Conservation (phyloP, 2,329 filamentous ascomycete species). For the Diaporthe longicolla region DNA sequence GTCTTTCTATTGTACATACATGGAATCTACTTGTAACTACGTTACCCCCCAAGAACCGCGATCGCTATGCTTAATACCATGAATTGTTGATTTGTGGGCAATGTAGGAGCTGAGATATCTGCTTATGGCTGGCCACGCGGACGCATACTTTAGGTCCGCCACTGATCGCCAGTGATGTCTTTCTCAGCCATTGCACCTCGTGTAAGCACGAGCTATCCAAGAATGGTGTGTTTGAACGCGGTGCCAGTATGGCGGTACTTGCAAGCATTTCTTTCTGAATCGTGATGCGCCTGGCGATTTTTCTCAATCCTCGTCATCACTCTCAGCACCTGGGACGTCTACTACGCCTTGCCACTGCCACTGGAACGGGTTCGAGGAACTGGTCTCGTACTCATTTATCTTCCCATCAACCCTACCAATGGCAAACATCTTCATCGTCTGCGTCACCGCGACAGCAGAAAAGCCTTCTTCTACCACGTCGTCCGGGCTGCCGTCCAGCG, state of each 20-base stretch:
- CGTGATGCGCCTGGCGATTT: neutral
- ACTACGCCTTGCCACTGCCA: constrained; percentile 38
- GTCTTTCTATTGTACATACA: constrained; percentile 25
- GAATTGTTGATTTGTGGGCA: neutral
- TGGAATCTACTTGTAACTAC: constrained; percentile 23
- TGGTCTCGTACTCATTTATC: constrained; percentile 42
- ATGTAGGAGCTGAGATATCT: neutral
- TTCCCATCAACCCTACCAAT: constrained; percentile 22
- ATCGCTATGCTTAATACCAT: neutral
- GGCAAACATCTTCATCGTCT: constrained; percentile 37
- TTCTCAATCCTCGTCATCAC: neutral
- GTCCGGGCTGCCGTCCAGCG: constrained; percentile 29
- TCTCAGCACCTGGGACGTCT: neutral
- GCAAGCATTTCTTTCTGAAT: neutral
- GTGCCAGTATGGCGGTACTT: too few relatives aligned
- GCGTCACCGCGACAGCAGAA: constrained; percentile 40
- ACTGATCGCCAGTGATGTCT: neutral
- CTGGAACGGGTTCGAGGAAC: constrained; percentile 28
- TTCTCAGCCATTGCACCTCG: neutral
- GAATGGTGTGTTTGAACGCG: neutral
- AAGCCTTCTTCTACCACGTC: constrained; percentile 16
- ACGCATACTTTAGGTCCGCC: too few relatives aligned
- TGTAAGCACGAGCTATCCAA: neutral
- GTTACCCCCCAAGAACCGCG: neutral
- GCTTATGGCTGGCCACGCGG: neutral